phyloP scores from a whole-genome alignment of 1,284 basidiomycete species.

The Gomphus bonarii region DNA sequence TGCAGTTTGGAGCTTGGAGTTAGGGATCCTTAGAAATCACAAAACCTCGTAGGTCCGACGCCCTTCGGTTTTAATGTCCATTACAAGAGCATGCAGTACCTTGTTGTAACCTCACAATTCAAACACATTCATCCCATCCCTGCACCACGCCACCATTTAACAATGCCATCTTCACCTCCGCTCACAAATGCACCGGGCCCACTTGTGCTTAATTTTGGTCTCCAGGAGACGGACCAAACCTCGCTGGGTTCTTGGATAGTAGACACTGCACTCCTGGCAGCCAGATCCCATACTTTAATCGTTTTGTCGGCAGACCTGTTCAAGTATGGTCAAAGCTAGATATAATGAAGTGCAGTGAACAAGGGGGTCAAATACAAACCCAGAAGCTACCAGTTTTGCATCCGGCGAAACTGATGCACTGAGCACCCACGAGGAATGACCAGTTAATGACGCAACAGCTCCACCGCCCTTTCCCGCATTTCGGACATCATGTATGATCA shows the following conservation, averaged over 20 bases:
- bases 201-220: conserved; percentile 42
- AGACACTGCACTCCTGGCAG: conserved; percentile 64
- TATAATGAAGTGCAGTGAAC: background rate
- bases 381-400: conserved; percentile 64
- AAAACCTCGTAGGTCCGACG: no score
- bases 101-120: background rate
- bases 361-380: conserved; percentile 37
- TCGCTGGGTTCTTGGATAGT: conserved; percentile 71
- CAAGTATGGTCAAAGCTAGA: background rate
- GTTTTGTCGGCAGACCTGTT: conserved; percentile 73
- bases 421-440: conserved; percentile 83
- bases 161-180: conserved; percentile 70
- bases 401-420: conserved; percentile 73
- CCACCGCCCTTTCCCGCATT: conserved; percentile 50
- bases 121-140: conserved; percentile 29
- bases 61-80: background rate
- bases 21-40: no score
- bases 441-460: conserved; percentile 71
- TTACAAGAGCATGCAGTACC: background rate
- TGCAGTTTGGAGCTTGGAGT: no score
- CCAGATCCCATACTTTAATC: conserved; percentile 83
- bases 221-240: conserved; percentile 82
- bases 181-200: conserved; percentile 65
- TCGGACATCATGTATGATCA: conserved; percentile 79
- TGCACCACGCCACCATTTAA: conserved; percentile 69